phyloP scores from a whole-genome alignment of 768 basidiomycete species.

The Phanerodontia chrysosporium region DNA sequence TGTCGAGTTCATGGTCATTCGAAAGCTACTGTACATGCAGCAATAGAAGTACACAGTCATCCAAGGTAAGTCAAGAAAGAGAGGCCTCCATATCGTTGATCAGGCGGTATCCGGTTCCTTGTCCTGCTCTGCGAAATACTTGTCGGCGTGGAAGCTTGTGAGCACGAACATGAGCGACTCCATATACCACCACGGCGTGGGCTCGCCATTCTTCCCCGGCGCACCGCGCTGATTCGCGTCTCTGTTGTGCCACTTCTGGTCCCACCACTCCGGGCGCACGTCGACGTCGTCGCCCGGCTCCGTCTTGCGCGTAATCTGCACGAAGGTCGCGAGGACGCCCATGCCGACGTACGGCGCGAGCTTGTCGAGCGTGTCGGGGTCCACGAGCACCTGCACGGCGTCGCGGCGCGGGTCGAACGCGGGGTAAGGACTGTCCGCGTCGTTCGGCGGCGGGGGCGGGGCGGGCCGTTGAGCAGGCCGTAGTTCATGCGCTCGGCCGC shows the following conservation, averaged over 20 bases:
- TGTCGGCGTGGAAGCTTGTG: constrained; percentile 47
- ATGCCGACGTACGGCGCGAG: constrained; percentile 42
- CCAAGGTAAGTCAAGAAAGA: not conserved
- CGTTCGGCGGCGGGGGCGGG: constrained; percentile 8
- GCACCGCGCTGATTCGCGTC: constrained; percentile 10
- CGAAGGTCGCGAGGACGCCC: constrained; percentile 63
- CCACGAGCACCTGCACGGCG: constrained; percentile 55
- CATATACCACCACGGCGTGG: constrained; percentile 51
- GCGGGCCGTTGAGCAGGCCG: constrained; percentile 40
- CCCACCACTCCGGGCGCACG: constrained; percentile 11
- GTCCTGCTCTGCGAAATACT: constrained; percentile 9
- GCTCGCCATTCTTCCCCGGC: constrained; percentile 18
- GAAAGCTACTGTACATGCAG: not conserved
- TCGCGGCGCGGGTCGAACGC: constrained; percentile 55
- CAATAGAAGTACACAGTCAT: not conserved
- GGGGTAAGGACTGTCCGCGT: constrained; percentile 12
- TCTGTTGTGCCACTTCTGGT: constrained; percentile 21
- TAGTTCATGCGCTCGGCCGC: constrained; percentile 54
- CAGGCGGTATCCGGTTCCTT: not conserved
- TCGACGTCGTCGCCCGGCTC: constrained; percentile 12
- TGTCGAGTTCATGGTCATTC: no score
- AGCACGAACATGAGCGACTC: constrained; percentile 49
- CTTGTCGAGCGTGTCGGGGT: constrained; percentile 37
- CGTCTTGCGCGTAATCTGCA: constrained; percentile 52
- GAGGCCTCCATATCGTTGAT: no score